These are phyloP conservation scores for Fusarium succisae DNA, from an alignment of 2,329 filamentous ascomycete genomes.

Conservation along the genomic window DNA sequence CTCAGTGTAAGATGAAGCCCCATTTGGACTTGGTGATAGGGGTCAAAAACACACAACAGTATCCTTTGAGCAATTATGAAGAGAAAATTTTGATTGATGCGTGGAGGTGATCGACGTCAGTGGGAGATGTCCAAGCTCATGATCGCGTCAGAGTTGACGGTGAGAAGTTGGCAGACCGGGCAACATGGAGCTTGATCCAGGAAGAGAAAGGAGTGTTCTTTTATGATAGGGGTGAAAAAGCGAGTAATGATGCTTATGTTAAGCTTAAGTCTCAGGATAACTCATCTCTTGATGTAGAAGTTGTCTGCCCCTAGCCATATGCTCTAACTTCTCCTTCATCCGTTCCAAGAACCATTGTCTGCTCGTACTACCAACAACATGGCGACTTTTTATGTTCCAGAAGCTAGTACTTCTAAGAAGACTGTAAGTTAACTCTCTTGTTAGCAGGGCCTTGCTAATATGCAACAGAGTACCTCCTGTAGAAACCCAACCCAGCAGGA, in stretches of 20 bases:
- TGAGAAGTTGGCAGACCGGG: not conserved
- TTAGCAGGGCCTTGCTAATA: not conserved
- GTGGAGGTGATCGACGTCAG: slow-evolving; percentile 1
- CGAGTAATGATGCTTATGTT: not conserved
- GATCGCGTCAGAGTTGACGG: not conserved
- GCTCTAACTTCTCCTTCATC: not conserved
- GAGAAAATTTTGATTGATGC: not conserved
- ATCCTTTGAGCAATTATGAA: not conserved
- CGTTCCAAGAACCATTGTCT: not conserved
- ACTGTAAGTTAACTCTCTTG: not conserved
- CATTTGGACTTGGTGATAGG: not conserved
- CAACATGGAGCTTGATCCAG: not conserved
- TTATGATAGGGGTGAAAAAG: not conserved
- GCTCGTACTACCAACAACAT: not conserved
- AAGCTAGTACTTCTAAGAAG: not conserved
- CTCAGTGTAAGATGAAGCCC: not conserved
- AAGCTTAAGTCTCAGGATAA: not conserved
- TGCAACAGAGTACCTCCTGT: not conserved
- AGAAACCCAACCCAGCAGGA: not conserved
- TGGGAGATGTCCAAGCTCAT: not conserved
- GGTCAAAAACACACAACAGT: not conserved
- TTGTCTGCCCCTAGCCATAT: not conserved
- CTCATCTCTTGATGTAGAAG: not conserved
- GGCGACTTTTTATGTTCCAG: not conserved
- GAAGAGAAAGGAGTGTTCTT: not conserved